Base-by-base conservation (phyloP, 1,139 yeast genomes). In the Nakaseomyces sp. region DNA sequence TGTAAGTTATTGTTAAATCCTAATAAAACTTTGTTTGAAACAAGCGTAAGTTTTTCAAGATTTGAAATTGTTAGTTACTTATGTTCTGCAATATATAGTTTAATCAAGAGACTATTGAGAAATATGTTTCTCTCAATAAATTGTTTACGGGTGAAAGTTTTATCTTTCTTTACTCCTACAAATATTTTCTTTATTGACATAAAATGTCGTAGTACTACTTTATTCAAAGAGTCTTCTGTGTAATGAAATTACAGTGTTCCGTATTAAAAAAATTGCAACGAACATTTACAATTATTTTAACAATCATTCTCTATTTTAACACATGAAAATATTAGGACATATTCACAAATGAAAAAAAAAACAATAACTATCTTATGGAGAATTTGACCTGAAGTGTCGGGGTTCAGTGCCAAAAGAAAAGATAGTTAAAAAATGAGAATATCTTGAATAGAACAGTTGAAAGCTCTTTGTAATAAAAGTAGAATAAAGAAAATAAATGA, bases 371-470 rank as follows among this genome's bases (percentile, higher is more conserved):
- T n/a, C n/a, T n/a, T n/a, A n/a, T n/a, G n/a, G n/a, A 26, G 37
- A n/a, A 20, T 69, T 53, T 53, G 51, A 47, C 53, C 82, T 79
- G 82, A 81, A 82, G 91, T 81, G 91, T 82, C 91, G 87, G 89
- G 89, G 69, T 59, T 79, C 82, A 80, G 81, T 67, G 73, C 79
- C 64, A 69, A 67, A 24, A 12, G 4, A n/a, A 12, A 18, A 12
- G 5, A 7, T n/a, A 18, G 49, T 29, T 30, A n/a, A 16, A 25
- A 30, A n/a, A n/a, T n/a, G 20, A 40, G 22, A 37, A 38, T 29
- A 28, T 39, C 17, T 31, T 19, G 24, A 22, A 22, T 9, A 22
- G 24, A 22, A 22, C n/a, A n/a, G n/a, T n/a, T n/a, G n/a, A 9
- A 9, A 7, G 24, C 24, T 22, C 24, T 22, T 22, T 22, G 29